These are phyloP conservation scores for Dictyostelium intermedium DNA, from an alignment of 78 protist species.

Conservation along the genomic window DNA sequence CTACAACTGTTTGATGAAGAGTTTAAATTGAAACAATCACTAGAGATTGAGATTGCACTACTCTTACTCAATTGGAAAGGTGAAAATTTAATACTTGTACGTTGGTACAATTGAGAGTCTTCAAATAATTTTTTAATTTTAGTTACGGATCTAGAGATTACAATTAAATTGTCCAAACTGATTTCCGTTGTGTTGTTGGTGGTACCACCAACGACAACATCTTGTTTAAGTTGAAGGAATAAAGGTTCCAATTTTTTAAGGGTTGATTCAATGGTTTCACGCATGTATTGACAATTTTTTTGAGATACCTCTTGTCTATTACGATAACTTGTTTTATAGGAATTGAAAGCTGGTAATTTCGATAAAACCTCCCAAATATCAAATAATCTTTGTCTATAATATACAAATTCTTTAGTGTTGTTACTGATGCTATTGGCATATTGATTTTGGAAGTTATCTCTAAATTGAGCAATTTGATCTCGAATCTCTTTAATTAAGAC, in stretches of 20 bases:
- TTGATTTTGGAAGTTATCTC: not conserved
- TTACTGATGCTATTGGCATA: not conserved
- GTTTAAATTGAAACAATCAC: not conserved
- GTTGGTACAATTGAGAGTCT: not conserved
- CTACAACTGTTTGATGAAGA: not conserved
- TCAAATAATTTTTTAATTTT: conserved; percentile 27
- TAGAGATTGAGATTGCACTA: not conserved
- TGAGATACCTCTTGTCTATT: not conserved
- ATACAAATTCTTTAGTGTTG: not conserved
- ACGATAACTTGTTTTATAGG: conserved; percentile 9
- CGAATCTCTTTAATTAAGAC: conserved; percentile 36
- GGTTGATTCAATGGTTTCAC: conserved; percentile 3
- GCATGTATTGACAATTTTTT: conserved; percentile 34
- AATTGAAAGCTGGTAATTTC: not conserved
- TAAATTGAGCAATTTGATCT: not conserved
- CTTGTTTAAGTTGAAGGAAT: not conserved
- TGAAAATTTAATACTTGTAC: not conserved
- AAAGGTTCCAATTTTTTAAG: not conserved
- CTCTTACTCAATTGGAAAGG: not conserved
- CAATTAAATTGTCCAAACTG: not conserved
- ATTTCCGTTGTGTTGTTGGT: not conserved
- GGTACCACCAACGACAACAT: not conserved
- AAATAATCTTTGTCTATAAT: not conserved
- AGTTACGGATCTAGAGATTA: not conserved
- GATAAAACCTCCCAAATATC: not conserved